Evolutionary conservation across 2,329 filamentous ascomycete species (phyloP), one percentile per base, ranked within the genome.

Genomic region (Phoma sp.): DNA sequence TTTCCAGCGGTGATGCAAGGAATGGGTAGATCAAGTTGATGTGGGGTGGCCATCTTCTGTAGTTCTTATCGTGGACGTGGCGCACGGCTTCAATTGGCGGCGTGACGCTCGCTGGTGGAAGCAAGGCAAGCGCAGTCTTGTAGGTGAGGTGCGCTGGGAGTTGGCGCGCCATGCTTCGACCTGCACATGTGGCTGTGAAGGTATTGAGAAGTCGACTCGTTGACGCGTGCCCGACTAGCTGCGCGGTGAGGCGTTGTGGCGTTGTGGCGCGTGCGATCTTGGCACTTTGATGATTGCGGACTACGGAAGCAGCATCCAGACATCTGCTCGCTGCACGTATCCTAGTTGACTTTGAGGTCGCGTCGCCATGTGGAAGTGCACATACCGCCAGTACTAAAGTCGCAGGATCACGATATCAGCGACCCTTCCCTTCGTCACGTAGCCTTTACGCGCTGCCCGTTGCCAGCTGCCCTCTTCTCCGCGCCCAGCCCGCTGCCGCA

Each of bases 21-120:
- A 72, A 73, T 12, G 68, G 69, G 45, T 71, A 71, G 39, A 73
- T 52, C 22, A 71, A 47, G 37, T 73, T 73, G 43, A 71, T 69
- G 39, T 73, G 69, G 7, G 70, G 64, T 24, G 67, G 69, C 71
- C 67, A 71, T 17, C 68, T 65, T 8, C 46, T 48, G 52, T 66
- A 71, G 29, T 69, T 61, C 43, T 58, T 65, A 53, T 73, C 69
- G 50, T 67, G 55, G 8, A 51, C 44, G 15, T 61, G 53, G 35
- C 71, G 66, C 7, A 71, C 51, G 15, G 53, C 46, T 43, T 71
- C 69, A 22, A 73, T 67, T 19, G 70, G 66, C 15, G 62, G 43
- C 29, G 57, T 44, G 15, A 72, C 67, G 21, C 46, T 50, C 3
- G 62, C 25, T 2, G 63, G 68, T 25, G 65, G 66, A 9, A 73